A percentile compares a stretch with the other conserved stretches of the same genome.
Conservation (phyloP, 768 basidiomycete genomes). For the Pleurotus sapidus region DNA sequence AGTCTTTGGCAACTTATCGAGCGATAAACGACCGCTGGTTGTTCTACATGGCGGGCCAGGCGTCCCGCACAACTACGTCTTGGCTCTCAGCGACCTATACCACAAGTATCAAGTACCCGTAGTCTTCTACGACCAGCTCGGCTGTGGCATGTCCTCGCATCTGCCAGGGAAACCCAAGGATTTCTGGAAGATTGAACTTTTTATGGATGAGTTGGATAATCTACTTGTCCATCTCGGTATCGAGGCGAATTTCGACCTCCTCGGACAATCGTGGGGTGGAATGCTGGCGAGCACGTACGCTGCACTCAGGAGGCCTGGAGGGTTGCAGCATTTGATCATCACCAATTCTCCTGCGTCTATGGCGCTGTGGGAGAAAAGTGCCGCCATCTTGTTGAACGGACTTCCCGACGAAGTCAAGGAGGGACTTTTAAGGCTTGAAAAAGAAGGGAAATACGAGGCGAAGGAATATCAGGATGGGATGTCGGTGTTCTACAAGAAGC, state of each 20-base stretch:
- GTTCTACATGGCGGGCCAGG: conserved; percentile 57
- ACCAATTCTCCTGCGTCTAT: conserved; percentile 42
- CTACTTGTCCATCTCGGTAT: conserved; percentile 43
- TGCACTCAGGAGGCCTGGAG: conserved; percentile 34
- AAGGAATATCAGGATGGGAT: conserved; percentile 44
- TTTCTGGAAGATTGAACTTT: conserved; percentile 52
- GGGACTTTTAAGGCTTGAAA: conserved; percentile 41
- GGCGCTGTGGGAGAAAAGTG: conserved; percentile 35
- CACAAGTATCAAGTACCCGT: conserved; percentile 36
- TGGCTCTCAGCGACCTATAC: conserved; percentile 35
- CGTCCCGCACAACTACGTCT: conserved; percentile 36
- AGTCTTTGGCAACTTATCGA: conserved; percentile 38
- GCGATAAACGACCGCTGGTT: conserved; percentile 38
- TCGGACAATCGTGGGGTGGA: conserved; percentile 53
- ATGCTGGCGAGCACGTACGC: conserved; percentile 43
- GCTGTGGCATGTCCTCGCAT: conserved; percentile 52
- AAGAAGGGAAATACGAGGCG: conserved; percentile 36
- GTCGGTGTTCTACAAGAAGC: conserved; percentile 35
- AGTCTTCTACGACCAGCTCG: conserved; percentile 56
- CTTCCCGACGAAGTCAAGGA: conserved; percentile 41
- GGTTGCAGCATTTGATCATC: conserved; percentile 44
- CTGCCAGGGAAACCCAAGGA: conserved; percentile 44
- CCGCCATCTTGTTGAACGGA: conserved; percentile 23
- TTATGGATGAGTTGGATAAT: conserved; percentile 49
- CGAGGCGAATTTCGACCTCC: conserved; percentile 37